Evolutionary conservation across 164 flowering plant genomes (phyloP), one percentile per base, ranked within the genome.

Genomic region (Annona cherimola): DNA sequence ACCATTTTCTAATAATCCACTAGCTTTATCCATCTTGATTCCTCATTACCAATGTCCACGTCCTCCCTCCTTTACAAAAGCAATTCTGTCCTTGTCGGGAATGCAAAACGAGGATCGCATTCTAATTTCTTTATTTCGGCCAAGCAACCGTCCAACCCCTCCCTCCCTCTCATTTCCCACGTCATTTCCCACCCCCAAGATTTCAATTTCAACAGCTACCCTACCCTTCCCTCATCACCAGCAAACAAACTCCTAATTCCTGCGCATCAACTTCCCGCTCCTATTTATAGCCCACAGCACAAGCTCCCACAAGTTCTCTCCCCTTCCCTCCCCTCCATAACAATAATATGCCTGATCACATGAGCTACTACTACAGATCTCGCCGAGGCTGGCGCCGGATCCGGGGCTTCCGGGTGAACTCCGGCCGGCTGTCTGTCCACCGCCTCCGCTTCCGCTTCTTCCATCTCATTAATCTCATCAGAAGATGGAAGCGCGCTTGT

Each of bases 401-500:
- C 16, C 60, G 75, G 76, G 87, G 84, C 35, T 79, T 87, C 67
- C 71, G 79, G 59, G 57, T 84, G 7, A 83, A 77, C 69, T 67
- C 78, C 2, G 79, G 75, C 63, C 82, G 84, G 79, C 76, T 88
- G 11, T 79, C 83, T 0, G 77, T 88, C 14, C 79, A 73, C 5
- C 63, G 83, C 6, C 70, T 88, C 5, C 79, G 82, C 0, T 41
- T 54, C 6, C 79, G 79, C 76, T 71, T 86, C 70, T 40, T 77
- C 11, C 73, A 61, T 66, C 69, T 88, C 54, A 73, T 88, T 60
- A 78, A 70, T 71, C 19, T 82, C 41, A 67, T 88, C n/a, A 68
- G 69, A 5, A 81, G 71, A 46, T 83, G 77, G 85, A 84, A 73
- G 16, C 73, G 61, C 76, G 79, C 86, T 0, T 83, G 76, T 63